phyloP scores from a whole-genome alignment of 2,329 filamentous ascomycete genomes.

The Elsinoe fawcettii region DNA sequence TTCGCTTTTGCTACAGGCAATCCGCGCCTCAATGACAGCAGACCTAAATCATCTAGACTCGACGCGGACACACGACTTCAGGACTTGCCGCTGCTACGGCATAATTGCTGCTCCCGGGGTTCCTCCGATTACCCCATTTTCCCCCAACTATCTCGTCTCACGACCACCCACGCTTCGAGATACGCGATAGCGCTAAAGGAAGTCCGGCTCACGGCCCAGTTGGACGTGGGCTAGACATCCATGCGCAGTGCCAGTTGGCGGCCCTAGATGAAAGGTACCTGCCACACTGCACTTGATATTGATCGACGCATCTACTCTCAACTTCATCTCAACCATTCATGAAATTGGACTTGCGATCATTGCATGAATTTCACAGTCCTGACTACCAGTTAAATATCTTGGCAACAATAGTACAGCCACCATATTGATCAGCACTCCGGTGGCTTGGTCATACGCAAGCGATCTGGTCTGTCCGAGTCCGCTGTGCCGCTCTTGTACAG shows the following conservation, averaged over 20 bases:
- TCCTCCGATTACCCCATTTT: background rate
- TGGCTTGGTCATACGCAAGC: background rate
- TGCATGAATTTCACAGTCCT: no score
- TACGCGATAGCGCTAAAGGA: background rate
- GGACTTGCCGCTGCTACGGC: no score
- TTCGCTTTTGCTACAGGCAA: no score
- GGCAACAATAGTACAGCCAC: background rate
- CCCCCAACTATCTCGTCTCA: background rate
- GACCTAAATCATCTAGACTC: no score
- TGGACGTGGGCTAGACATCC: background rate
- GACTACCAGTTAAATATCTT: background rate
- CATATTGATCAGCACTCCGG: background rate
- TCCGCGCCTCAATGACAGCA: no score
- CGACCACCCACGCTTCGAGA: background rate
- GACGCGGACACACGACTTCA: no score
- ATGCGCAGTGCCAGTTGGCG: background rate
- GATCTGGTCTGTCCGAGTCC: background rate
- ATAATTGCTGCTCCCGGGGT: background rate
- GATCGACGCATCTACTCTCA: constrained; percentile 2
- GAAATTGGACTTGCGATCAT: background rate
- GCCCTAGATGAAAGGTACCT: background rate
- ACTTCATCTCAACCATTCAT: background rate
- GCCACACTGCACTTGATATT: background rate
- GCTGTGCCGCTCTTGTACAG: background rate
- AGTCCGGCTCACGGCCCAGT: background rate